phyloP scores from a whole-genome alignment of 352 stramenopile species.

The Phytophthora pinifolia region DNA sequence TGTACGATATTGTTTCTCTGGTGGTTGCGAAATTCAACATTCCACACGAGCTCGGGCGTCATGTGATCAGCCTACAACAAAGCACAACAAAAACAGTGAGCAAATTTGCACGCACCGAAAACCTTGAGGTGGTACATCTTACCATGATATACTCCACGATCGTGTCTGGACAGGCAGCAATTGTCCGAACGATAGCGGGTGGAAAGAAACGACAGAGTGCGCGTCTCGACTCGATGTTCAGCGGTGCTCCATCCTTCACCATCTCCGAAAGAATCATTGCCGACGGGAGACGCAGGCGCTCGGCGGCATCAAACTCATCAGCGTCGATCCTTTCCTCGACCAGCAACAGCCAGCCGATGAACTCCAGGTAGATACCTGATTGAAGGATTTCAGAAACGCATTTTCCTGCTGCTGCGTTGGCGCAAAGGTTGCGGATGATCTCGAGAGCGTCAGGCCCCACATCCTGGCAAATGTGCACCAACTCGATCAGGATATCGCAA shows the following conservation, averaged over 20 bases:
- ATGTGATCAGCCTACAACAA: conserved; percentile 86
- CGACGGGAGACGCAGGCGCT: conserved; percentile 56
- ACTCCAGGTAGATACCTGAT: conserved; percentile 73
- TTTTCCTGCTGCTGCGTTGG: conserved; percentile 40
- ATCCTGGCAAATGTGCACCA: conserved; percentile 60
- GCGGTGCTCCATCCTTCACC: conserved; percentile 36
- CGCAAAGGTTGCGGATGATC: conserved; percentile 72
- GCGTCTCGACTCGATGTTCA: conserved; percentile 54
- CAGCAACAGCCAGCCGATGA: conserved; percentile 73
- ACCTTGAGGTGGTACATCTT: conserved; percentile 1
- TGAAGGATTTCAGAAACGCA: conserved; percentile 69
- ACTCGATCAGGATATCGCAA: conserved; percentile 79
- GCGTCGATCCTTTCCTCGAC: conserved; percentile 67
- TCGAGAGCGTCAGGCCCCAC: conserved; percentile 52
- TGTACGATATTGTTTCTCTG: conserved; percentile 68
- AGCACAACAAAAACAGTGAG: conserved; percentile 8
- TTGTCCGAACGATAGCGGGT: conserved; percentile 51
- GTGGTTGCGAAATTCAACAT: conserved; percentile 82
- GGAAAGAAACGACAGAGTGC: conserved; percentile 75
- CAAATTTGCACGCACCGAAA: not conserved
- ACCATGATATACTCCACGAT: conserved; percentile 70
- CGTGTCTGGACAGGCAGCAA: conserved; percentile 48
- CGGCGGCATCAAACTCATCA: conserved; percentile 54
- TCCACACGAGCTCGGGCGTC: conserved; percentile 95
- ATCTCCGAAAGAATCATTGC: conserved; percentile 72